These are phyloP conservation scores for Dictyostelium citrinum DNA, from an alignment of 78 protist genomes.

Conservation along the genomic window DNA sequence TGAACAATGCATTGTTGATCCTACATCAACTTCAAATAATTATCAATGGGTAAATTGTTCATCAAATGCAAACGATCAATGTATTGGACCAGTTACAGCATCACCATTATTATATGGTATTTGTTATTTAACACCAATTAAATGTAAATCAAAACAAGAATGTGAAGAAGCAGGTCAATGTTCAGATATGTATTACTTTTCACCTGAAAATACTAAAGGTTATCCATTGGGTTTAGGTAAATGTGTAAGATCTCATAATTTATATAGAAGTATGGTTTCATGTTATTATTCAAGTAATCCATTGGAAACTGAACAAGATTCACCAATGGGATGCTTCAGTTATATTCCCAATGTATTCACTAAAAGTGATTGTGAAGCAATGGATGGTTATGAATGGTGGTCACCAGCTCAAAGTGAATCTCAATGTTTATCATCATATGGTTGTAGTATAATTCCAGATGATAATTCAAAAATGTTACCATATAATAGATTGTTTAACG, in stretches of 20 bases:
- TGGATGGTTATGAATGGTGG: constrained; percentile 8
- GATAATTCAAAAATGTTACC: background rate
- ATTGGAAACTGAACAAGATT: background rate
- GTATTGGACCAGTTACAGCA: background rate
- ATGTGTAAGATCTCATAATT: background rate
- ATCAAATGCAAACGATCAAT: background rate
- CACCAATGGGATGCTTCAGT: constrained; percentile 30
- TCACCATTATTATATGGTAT: background rate
- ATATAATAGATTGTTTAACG: background rate
- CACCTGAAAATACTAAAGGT: background rate
- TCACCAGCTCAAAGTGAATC: background rate
- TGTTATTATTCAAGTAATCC: background rate
- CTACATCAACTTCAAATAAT: background rate
- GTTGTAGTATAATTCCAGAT: background rate
- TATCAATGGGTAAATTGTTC: background rate
- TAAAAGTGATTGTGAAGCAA: background rate
- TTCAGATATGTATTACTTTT: constrained; percentile 32
- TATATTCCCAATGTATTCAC: background rate
- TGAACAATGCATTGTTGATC: background rate
- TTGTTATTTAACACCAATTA: background rate
- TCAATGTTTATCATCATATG: background rate
- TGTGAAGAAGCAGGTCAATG: constrained; percentile 22
- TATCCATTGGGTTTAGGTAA: background rate
- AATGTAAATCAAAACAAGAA: background rate
- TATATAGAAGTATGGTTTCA: background rate